Evolutionary conservation across 441 rosid genomes (phyloP), one percentile per base, ranked within the genome.

Genomic region (Erysimum cheiri): DNA sequence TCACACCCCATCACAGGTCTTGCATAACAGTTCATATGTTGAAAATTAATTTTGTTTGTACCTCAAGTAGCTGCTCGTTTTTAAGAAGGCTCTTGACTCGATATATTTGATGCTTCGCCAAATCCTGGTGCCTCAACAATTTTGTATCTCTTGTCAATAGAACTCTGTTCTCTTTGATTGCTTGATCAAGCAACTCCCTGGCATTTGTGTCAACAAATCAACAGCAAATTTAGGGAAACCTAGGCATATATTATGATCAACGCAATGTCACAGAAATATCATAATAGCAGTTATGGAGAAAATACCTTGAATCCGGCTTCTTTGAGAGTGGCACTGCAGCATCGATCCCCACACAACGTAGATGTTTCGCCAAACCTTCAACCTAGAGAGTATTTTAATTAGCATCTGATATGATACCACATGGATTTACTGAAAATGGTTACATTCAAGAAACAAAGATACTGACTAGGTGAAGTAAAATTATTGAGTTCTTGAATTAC

Each of bases 341-440:
- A 83, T 93, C 97, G 33, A 93, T 70, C 32, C 96, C 97, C 48
- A 93, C 96, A 78, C 98, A 93, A 4, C 92, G 90, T 48, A 93
- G 78, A 85, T 93, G 97, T 78, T 93, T 93, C 4, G 98, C 98
- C 85, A 93, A 78, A 71, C 98, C 96, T 84, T 91, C 96, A 70
- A 93, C 88, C 96, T 93, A 78, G 41, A 60, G 11, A 79, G 22
- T 68, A 26, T 54, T 52, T 41, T 8, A 12, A 64, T 37, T 80
- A 58, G 77, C 47, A 74, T 52, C 22, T 55, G 68, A 39, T 72
- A 40, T 26, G 37, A 52, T 59, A 52, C 31, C 57, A 44, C n/a
- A 28, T 32, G 37, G 37, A 17, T 8, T 1, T 22, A 64, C 48
- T n/a, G 22, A 53, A 47, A 15, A 26, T 13, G 49, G n/a, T 50